phyloP scores from a whole-genome alignment of 139 green algal species.

The Klebsormidium nitens region DNA sequence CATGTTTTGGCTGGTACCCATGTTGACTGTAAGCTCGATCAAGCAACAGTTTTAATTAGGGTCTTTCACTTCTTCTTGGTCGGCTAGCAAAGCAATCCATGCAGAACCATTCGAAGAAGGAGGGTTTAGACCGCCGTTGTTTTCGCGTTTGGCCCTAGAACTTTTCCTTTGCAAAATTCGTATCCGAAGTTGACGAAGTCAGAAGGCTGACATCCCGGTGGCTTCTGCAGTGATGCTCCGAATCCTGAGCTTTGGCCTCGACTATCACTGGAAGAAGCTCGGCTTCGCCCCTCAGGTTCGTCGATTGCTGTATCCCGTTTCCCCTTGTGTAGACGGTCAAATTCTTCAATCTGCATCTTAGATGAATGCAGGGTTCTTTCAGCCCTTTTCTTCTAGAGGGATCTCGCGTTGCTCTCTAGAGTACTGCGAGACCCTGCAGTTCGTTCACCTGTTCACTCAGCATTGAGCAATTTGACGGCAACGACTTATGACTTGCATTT shows the following conservation, averaged over 20 bases:
- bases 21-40: neutral
- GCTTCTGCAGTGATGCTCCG: constrained; percentile 55
- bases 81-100: neutral
- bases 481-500: no score
- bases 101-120: neutral
- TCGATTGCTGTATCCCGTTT: neutral
- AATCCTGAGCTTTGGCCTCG: constrained; percentile 73
- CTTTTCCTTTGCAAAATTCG: neutral
- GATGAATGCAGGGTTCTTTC: neutral
- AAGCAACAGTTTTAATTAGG: no score
- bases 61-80: constrained; percentile 2
- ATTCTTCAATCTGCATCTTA: neutral
- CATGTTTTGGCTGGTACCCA: neutral
- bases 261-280: constrained; percentile 63
- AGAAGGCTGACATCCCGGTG: neutral
- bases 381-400: neutral
- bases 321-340: neutral
- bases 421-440: no score
- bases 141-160: neutral
- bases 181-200: neutral
- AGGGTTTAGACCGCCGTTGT: neutral
- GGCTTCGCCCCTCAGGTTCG: neutral
- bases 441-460: no score
- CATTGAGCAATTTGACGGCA: no score
- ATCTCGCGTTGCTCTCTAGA: neutral